phyloP scores from a whole-genome alignment of 2,329 filamentous ascomycete species.

The Aspergillus uvarum region DNA sequence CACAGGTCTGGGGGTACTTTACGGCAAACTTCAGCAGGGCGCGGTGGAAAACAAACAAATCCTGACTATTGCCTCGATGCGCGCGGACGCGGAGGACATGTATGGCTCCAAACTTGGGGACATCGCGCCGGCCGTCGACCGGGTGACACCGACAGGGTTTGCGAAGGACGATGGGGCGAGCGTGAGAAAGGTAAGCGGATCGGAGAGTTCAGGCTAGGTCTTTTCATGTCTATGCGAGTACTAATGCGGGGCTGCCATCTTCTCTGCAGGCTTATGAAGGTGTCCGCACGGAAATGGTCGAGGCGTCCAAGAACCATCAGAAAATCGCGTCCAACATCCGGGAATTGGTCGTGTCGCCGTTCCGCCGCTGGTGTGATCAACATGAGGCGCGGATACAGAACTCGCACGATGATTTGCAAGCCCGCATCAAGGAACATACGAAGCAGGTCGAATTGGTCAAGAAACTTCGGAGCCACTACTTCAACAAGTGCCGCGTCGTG shows the following conservation, averaged over 20 bases:
- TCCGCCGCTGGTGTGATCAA: constrained; percentile 92
- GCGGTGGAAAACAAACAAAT: constrained; percentile 94
- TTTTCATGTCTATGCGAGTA: neutral
- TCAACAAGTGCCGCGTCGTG: constrained; percentile 96
- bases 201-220: neutral
- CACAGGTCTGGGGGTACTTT: constrained; percentile 89
- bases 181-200: constrained; percentile 73
- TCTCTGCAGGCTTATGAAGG: constrained; percentile 79
- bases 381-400: constrained; percentile 89
- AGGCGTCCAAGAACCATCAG: constrained; percentile 83
- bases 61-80: constrained; percentile 84
- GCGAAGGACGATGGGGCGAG: constrained; percentile 90
- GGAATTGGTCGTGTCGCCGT: constrained; percentile 91
- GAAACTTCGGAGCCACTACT: constrained; percentile 93
- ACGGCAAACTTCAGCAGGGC: constrained; percentile 94
- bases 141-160: constrained; percentile 74
- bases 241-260: neutral
- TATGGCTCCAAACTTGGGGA: constrained; percentile 80
- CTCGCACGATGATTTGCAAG: constrained; percentile 90
- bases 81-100: constrained; percentile 89
- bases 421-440: constrained; percentile 87
- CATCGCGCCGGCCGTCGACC: constrained; percentile 79
- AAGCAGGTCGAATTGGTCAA: constrained; percentile 85
- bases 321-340: constrained; percentile 97
- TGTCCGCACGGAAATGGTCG: constrained; percentile 86